These are phyloP conservation scores for Phycomyces blakesleeanus DNA, from an alignment of 192 early-diverging fungal genomes.

Conservation along the genomic window DNA sequence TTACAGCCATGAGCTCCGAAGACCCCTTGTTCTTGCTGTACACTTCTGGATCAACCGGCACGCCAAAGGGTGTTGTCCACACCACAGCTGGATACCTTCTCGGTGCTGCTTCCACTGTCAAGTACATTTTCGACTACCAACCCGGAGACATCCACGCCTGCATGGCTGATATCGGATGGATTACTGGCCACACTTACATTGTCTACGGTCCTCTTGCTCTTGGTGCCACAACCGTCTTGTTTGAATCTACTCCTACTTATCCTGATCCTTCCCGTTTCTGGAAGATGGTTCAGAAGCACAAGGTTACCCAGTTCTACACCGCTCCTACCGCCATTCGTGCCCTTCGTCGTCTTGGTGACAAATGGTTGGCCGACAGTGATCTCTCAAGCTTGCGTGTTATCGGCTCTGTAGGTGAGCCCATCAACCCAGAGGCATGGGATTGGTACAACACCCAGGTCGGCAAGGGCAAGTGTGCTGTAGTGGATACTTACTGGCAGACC, in stretches of 20 bases:
- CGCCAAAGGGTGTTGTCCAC: constrained; percentile 92
- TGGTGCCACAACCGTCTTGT: constrained; percentile 88
- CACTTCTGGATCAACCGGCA: constrained; percentile 87
- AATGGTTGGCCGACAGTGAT: constrained; percentile 70
- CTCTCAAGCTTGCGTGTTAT: constrained; percentile 83
- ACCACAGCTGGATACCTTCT: constrained; percentile 94
- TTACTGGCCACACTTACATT: constrained; percentile 86
- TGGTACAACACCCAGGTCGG: constrained; percentile 95
- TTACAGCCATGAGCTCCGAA: constrained; percentile 81
- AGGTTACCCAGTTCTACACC: constrained; percentile 96
- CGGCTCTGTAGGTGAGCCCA: constrained; percentile 94
- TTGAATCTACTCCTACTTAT: constrained; percentile 93
- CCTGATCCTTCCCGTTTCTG: constrained; percentile 79
- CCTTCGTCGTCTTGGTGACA: constrained; percentile 79
- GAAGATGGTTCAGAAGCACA: constrained; percentile 83
- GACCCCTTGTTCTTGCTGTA: constrained; percentile 95
- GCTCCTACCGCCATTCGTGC: constrained; percentile 97
- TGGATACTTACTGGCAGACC: constrained; percentile 94
- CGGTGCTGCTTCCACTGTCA: constrained; percentile 76
- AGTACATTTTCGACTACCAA: constrained; percentile 94
- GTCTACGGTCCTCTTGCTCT: constrained; percentile 86
- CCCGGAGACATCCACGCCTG: constrained; percentile 85
- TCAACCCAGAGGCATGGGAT: constrained; percentile 95
- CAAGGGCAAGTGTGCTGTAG: constrained; percentile 78
- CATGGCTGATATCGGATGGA: constrained; percentile 94